Conservation (phyloP, 257 asterid species). For the Verbascum thapsus region DNA sequence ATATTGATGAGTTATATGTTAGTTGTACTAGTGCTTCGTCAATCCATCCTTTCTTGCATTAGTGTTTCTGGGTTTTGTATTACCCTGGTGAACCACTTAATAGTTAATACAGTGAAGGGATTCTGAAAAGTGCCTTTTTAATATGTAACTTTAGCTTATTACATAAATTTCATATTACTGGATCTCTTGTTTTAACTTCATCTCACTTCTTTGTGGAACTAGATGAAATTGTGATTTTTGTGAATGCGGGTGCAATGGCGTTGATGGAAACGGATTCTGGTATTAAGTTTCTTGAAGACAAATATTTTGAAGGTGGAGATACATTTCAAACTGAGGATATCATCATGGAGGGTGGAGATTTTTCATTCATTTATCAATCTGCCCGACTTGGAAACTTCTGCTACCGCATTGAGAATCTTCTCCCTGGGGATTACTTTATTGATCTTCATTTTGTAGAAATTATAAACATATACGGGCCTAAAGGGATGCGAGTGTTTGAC, state of each 20-base stretch:
- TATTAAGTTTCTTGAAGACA: constrained; percentile 59
- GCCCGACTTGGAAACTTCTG: constrained; percentile 78
- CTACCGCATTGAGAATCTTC: constrained; percentile 62
- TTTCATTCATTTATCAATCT: constrained; percentile 72
- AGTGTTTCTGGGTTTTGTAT: no score
- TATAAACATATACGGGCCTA: constrained; percentile 78
- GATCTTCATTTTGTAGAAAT: constrained; percentile 95
- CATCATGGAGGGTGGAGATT: constrained; percentile 69
- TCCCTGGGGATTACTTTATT: constrained; percentile 65
- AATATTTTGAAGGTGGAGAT: constrained; percentile 79
- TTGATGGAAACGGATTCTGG: constrained; percentile 50
- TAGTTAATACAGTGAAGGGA: no score
- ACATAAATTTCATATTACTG: background rate
- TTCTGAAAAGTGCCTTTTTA: background rate
- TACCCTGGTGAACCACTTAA: no score
- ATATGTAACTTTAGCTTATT: constrained; percentile 10
- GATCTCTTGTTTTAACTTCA: constrained; percentile 18
- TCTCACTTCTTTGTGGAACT: constrained; percentile 32
- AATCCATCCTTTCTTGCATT: no score
- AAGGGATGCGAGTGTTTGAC: constrained; percentile 87
- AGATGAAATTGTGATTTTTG: constrained; percentile 73
- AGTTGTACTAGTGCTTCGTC: no score
- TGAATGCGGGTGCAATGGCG: constrained; percentile 77
- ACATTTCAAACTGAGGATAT: constrained; percentile 75
- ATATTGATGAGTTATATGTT: no score